phyloP scores from a whole-genome alignment of 495 filamentous ascomycete species.

The Penicillium cosmopolitanum region DNA sequence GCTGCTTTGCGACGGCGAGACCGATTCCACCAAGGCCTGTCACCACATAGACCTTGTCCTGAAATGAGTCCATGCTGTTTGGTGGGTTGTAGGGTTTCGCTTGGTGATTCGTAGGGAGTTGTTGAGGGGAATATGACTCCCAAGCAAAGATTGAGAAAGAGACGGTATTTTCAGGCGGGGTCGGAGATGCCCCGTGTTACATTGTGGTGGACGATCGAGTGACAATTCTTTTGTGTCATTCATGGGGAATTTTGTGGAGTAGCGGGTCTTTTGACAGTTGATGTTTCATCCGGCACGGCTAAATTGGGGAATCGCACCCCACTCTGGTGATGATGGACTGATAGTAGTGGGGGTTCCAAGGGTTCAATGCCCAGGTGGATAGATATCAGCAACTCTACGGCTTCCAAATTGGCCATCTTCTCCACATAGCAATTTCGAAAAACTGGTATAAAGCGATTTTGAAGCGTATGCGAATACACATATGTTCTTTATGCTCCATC shows the following conservation, averaged over 20 bases:
- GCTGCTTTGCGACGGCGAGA: conserved; percentile 55
- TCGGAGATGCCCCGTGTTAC: conserved; percentile 13
- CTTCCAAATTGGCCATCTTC: too few species aligned
- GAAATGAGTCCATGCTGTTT: conserved; percentile 28
- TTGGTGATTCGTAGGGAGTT: not conserved
- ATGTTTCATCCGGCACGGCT: not conserved
- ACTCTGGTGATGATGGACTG: not conserved
- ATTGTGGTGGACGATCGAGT: conserved; percentile 1
- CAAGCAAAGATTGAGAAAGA: not conserved
- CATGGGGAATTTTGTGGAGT: not conserved
- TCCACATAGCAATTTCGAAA: too few species aligned
- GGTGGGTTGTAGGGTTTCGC: not conserved
- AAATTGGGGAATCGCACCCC: not conserved
- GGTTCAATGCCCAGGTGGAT: too few species aligned
- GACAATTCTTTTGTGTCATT: not conserved
- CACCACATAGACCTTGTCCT: conserved; percentile 54
- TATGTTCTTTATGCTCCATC: too few species aligned
- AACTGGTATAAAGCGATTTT: too few species aligned
- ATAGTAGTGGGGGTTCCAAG: too few species aligned
- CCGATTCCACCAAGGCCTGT: conserved; percentile 63
- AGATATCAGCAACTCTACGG: too few species aligned
- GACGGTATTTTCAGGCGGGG: conserved; percentile 9
- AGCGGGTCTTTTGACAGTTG: not conserved
- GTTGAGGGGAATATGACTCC: not conserved
- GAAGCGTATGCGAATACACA: too few species aligned